Conservation (phyloP, 306 rosid genomes). For the Benincasa hispida region DNA sequence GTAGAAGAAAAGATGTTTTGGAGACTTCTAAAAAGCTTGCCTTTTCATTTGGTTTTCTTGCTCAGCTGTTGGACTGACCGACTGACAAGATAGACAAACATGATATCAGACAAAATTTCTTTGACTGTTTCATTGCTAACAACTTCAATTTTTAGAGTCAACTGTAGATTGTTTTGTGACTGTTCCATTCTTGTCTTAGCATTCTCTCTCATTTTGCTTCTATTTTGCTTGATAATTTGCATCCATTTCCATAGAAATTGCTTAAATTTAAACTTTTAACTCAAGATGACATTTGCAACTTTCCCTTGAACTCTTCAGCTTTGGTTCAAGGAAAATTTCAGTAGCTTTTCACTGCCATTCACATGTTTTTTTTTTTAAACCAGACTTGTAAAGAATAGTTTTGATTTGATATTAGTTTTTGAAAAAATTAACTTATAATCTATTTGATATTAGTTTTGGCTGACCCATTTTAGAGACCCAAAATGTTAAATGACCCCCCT, state of each 20-base stretch:
- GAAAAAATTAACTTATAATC: too few relatives aligned
- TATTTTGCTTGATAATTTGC: background rate
- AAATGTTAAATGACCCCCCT: too few relatives aligned
- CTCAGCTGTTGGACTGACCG: conserved; percentile 75
- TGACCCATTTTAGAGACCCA: too few relatives aligned
- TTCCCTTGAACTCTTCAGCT: background rate
- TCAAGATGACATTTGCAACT: background rate
- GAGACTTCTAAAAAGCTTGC: conserved; percentile 30
- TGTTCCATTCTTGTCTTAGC: background rate
- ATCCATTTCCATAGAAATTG: background rate
- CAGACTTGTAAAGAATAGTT: too few relatives aligned
- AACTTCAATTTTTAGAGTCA: conserved; percentile 48
- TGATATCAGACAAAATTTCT: conserved; percentile 28
- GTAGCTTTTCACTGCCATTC: background rate
- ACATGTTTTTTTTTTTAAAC: background rate
- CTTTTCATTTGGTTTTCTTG: conserved; percentile 46
- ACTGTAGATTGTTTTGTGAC: conserved; percentile 23
- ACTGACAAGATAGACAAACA: conserved; percentile 12
- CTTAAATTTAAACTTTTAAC: background rate
- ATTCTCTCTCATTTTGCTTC: background rate
- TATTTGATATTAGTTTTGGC: too few relatives aligned
- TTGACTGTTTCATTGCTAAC: conserved; percentile 44
- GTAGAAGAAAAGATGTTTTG: conserved; percentile 26
- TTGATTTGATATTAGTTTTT: too few relatives aligned
- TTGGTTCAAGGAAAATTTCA: background rate